Evolutionary conservation across 1,139 yeast genomes (phyloP).

Genomic region (Protomyces inundatus): DNA sequence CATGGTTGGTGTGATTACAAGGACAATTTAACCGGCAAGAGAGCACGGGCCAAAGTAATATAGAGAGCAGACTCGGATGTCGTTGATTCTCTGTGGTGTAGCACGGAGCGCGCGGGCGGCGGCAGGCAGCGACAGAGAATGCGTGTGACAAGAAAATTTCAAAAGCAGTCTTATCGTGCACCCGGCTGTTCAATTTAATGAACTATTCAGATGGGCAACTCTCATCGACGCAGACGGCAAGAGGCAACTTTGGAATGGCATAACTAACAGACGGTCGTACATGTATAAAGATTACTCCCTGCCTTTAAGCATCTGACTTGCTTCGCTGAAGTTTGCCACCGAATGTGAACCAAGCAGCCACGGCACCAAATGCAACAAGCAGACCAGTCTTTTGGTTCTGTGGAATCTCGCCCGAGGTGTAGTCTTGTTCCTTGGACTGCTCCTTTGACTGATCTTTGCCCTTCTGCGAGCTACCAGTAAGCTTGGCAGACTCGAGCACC

Average conservation of each 20-base stretch:
- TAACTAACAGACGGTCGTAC: no score
- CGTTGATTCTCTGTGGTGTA: background rate
- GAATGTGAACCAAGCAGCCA: constrained; percentile 19
- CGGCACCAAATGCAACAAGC: constrained; percentile 4
- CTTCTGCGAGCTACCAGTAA: background rate
- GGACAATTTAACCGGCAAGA: constrained; percentile 1
- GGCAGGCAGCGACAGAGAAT: no score
- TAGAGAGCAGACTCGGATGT: background rate
- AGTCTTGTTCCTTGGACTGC: background rate
- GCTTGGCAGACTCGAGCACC: constrained; percentile 1
- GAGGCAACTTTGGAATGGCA: no score
- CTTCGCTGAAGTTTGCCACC: constrained; percentile 16
- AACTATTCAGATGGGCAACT: background rate
- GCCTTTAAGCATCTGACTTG: background rate
- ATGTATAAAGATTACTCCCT: no score
- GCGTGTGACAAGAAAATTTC: background rate
- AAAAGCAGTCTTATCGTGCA: background rate
- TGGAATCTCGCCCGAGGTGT: constrained; percentile 4
- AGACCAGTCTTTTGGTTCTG: constrained; percentile 14
- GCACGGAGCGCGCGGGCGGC: no score
- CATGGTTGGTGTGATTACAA: background rate
- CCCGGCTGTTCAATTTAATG: background rate
- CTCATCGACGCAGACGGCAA: background rate
- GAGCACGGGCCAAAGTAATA: constrained; percentile 1
- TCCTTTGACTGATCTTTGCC: background rate